These are phyloP conservation scores for Exophiala sp. DNA, from an alignment of 2,329 filamentous ascomycete genomes.

Conservation along the genomic window DNA sequence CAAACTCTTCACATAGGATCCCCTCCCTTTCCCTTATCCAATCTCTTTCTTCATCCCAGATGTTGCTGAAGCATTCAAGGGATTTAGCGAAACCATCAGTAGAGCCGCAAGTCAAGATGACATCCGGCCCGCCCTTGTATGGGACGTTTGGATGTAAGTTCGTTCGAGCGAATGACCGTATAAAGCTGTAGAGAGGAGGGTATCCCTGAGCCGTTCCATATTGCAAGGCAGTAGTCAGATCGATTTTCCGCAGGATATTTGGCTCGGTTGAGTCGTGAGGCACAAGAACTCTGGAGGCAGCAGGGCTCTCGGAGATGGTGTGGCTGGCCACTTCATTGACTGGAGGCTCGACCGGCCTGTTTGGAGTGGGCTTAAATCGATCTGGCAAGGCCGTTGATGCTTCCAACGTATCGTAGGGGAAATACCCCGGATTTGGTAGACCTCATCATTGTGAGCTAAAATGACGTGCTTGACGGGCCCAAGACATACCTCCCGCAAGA, in stretches of 20 bases:
- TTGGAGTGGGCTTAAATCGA: constrained; percentile 66
- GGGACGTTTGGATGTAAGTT: constrained; percentile 75
- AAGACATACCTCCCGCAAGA: constrained; percentile 50
- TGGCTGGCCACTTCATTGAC: constrained; percentile 35
- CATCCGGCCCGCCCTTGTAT: constrained; percentile 68
- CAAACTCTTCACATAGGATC: constrained; percentile 71
- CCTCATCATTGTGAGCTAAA: constrained; percentile 45
- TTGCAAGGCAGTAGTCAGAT: constrained; percentile 74
- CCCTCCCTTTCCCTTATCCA: constrained; percentile 65
- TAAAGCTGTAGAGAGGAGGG: constrained; percentile 67
- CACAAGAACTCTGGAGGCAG: constrained; percentile 57
- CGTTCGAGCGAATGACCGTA: constrained; percentile 70
- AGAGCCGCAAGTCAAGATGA: constrained; percentile 71
- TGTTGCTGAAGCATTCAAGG: constrained; percentile 67
- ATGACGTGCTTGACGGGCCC: constrained; percentile 8
- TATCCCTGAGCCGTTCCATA: constrained; percentile 82
- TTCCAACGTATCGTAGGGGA: constrained; percentile 87
- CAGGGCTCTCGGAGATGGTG: constrained; percentile 33
- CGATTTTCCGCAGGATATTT: constrained; percentile 64
- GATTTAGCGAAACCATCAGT: constrained; percentile 82
- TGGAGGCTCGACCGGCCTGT: constrained; percentile 50
- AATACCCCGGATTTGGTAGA: constrained; percentile 72
- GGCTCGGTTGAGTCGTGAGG: constrained; percentile 59
- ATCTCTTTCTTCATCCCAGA: constrained; percentile 65
- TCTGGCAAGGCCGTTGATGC: constrained; percentile 68